Conservation (phyloP, 2,329 filamentous ascomycete species). For the Fusarium virguliforme region DNA sequence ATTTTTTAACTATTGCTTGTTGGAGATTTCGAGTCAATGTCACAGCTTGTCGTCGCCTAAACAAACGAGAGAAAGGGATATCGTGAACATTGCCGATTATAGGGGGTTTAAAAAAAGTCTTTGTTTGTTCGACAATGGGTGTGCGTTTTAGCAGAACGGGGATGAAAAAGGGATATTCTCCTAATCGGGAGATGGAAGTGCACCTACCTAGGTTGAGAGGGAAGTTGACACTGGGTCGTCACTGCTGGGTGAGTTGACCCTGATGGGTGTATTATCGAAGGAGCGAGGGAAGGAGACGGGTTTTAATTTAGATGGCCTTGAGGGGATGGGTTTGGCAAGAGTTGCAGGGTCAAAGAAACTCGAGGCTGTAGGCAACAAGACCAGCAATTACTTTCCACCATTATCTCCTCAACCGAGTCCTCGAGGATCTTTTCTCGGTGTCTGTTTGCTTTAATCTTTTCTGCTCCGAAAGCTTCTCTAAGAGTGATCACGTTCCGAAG, state of each 20-base stretch:
- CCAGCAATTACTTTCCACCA: neutral
- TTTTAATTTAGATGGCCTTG: too few species aligned
- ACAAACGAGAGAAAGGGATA: neutral
- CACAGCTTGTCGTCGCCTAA: neutral
- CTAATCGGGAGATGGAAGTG: neutral
- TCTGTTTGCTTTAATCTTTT: too few species aligned
- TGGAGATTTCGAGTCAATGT: too few species aligned
- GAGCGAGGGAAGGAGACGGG: too few species aligned
- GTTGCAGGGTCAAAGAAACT: neutral
- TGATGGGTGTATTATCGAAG: neutral
- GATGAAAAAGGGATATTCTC: neutral
- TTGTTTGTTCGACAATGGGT: neutral
- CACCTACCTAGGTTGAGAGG: too few species aligned
- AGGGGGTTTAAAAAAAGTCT: neutral
- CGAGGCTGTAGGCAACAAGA: neutral
- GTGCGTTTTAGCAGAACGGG: neutral
- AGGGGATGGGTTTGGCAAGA: neutral
- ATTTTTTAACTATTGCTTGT: too few species aligned
- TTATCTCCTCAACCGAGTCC: too few species aligned
- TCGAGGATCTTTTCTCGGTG: too few species aligned
- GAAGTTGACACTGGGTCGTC: slow-evolving; percentile 1
- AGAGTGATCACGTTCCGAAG: too few species aligned
- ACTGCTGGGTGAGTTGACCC: neutral
- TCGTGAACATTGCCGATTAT: neutral
- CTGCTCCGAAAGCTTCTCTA: too few species aligned